Conservation (phyloP, 805 yeast species). For the Saturnispora kantuleensis region DNA sequence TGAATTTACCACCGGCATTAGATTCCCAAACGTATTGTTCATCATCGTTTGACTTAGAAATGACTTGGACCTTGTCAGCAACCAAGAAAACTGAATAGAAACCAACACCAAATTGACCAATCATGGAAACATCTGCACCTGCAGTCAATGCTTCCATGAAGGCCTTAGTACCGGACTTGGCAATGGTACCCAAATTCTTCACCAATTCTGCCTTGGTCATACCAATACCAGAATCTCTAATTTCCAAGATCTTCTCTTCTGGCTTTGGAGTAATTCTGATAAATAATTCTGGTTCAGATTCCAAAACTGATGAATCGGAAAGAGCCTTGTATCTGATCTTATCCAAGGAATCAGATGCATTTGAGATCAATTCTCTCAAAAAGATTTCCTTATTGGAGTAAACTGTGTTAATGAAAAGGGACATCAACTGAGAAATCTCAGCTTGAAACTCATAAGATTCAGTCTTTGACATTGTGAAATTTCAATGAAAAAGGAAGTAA, state of each 20-base stretch:
- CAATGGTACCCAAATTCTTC: constrained; percentile 99
- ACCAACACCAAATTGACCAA: constrained; percentile 99
- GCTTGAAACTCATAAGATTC: constrained; percentile 98
- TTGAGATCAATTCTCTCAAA: constrained; percentile 97
- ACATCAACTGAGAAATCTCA: constrained; percentile 99
- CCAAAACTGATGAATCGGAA: constrained; percentile 84
- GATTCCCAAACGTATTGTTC: constrained; percentile 99
- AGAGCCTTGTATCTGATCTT: constrained; percentile 96
- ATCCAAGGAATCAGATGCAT: constrained; percentile 98
- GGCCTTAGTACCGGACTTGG: constrained; percentile 99
- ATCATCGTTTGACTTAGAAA: constrained; percentile 97
- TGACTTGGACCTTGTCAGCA: constrained; percentile 97
- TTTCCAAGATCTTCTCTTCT: constrained; percentile 87
- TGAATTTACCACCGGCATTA: constrained; percentile 99
- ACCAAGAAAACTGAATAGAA: constrained; percentile 98
- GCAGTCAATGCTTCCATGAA: constrained; percentile 99
- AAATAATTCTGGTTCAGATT: constrained; percentile 91
- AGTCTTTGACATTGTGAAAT: constrained; percentile 29
- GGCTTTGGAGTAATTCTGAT: constrained; percentile 96
- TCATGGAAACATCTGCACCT: constrained; percentile 99
- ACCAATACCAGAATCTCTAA: constrained; percentile 99
- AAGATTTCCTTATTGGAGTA: constrained; percentile 98
- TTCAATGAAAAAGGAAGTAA: background rate
- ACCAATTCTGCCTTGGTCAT: constrained; percentile 99
- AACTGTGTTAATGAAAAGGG: constrained; percentile 98